Conservation (phyloP, 352 stramenopile genomes). For the Phytophthora multivora region DNA sequence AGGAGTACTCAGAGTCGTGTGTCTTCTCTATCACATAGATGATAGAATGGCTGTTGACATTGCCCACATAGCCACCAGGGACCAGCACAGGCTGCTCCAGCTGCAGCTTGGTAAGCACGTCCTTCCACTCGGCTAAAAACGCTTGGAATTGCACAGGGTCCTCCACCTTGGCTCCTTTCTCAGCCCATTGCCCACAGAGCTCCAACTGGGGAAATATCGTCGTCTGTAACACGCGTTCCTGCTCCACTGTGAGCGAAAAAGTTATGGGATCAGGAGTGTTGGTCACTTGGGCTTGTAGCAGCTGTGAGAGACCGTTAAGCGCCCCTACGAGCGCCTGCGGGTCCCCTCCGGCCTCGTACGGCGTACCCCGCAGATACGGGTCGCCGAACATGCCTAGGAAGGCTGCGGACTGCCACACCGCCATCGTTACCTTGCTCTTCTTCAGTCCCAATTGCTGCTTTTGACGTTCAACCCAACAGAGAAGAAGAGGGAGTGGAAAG, state of each 20-base stretch:
- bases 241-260: slow-evolving; percentile 55
- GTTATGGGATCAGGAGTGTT: slow-evolving; percentile 38
- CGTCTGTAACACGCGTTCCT: slow-evolving; percentile 56
- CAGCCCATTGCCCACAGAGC: slow-evolving; percentile 55
- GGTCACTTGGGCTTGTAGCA: slow-evolving; percentile 39
- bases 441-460: neutral
- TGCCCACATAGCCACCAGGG: slow-evolving; percentile 82
- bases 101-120: slow-evolving; percentile 49
- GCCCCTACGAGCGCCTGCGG: slow-evolving; percentile 63
- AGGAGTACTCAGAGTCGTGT: slow-evolving; percentile 58
- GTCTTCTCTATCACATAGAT: slow-evolving; percentile 87
- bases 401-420: slow-evolving; percentile 64
- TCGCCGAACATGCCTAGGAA: slow-evolving; percentile 84
- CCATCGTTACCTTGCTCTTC: slow-evolving; percentile 26
- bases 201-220: slow-evolving; percentile 59
- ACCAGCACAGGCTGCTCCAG: slow-evolving; percentile 58
- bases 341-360: slow-evolving; percentile 77
- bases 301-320: slow-evolving; percentile 42
- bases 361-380: slow-evolving; percentile 76
- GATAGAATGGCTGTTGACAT: slow-evolving; percentile 71
- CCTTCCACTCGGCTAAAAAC: slow-evolving; percentile 76
- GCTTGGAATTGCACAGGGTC: slow-evolving; percentile 68
- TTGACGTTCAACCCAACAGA: slow-evolving; percentile 24
- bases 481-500: slow-evolving; percentile 28
- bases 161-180: slow-evolving; percentile 61